These are phyloP conservation scores for Aspergillus proliferans DNA, from an alignment of 2,329 filamentous ascomycete genomes.

Conservation along the genomic window DNA sequence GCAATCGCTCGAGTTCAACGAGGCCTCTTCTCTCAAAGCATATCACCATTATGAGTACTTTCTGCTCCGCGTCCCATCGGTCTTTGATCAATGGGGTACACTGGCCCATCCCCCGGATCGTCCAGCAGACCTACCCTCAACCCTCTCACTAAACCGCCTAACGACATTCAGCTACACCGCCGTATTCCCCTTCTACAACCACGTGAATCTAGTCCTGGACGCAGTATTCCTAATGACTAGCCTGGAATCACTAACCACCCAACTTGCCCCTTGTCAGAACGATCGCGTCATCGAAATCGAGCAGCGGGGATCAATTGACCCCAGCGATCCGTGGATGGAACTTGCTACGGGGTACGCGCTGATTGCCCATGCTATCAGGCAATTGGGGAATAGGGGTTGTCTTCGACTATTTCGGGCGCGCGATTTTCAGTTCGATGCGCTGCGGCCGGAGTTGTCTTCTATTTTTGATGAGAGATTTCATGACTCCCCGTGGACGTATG, in stretches of 20 bases:
- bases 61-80: constrained; percentile 56
- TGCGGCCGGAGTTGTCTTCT: constrained; percentile 21
- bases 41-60: constrained; percentile 70
- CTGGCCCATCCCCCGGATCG: constrained; percentile 24
- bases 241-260: constrained; percentile 51
- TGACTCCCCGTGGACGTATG: constrained; percentile 22
- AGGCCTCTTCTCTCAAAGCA: constrained; percentile 65
- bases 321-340: constrained; percentile 49
- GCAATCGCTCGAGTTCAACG: constrained; percentile 62
- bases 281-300: constrained; percentile 36
- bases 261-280: constrained; percentile 38
- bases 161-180: constrained; percentile 53
- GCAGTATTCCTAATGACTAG: constrained; percentile 45
- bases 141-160: constrained; percentile 39
- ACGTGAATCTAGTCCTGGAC: constrained; percentile 46
- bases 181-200: constrained; percentile 60
- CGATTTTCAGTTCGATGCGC: constrained; percentile 26
- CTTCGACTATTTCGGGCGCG: constrained; percentile 21
- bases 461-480: constrained; percentile 19
- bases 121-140: constrained; percentile 26
- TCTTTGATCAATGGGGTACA: constrained; percentile 45
- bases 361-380: constrained; percentile 34
- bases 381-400: constrained; percentile 14
- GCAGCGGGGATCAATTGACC: constrained; percentile 33
- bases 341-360: constrained; percentile 47